Conservation (phyloP, 2,329 filamentous ascomycete genomes). For the Aspergillus brasiliensis region DNA sequence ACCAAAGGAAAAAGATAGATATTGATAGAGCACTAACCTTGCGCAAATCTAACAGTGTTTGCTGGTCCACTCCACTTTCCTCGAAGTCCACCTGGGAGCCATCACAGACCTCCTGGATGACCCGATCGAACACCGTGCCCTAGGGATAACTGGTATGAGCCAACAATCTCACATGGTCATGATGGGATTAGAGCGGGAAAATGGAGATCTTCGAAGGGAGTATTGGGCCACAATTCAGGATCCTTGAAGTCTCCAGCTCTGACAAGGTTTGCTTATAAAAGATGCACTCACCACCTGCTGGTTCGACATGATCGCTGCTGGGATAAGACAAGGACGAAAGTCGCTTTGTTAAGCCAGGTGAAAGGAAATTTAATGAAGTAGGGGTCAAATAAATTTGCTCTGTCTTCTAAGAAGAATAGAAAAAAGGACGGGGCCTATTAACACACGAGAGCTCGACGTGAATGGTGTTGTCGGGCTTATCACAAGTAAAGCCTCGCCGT, state of each 20-base stretch:
- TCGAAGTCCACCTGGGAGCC: slow-evolving; percentile 94
- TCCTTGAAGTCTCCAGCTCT: slow-evolving; percentile 13
- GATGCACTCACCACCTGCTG: slow-evolving; percentile 50
- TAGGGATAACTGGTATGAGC: slow-evolving; percentile 39
- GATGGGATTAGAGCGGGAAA: slow-evolving; percentile 3
- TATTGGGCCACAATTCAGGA: neutral
- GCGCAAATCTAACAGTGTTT: slow-evolving; percentile 82
- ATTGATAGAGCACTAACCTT: slow-evolving; percentile 63
- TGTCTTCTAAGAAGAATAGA: slow-evolving; percentile 16
- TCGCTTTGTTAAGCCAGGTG: slow-evolving; percentile 8
- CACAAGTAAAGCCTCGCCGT: slow-evolving; percentile 18
- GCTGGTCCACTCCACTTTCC: slow-evolving; percentile 87
- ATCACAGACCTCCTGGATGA: slow-evolving; percentile 90
- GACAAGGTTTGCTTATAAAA: slow-evolving; percentile 18
- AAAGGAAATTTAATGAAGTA: slow-evolving; percentile 6
- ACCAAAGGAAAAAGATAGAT: slow-evolving; percentile 10
- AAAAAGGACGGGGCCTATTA: slow-evolving; percentile 8
- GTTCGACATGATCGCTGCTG: slow-evolving; percentile 46
- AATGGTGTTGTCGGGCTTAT: slow-evolving; percentile 14
- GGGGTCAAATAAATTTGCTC: neutral
- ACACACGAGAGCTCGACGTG: slow-evolving; percentile 5
- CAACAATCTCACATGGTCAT: slow-evolving; percentile 15
- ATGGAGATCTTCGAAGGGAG: slow-evolving; percentile 6
- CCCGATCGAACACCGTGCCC: slow-evolving; percentile 83
- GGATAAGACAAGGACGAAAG: slow-evolving; percentile 13